A percentile compares a stretch with the other conserved stretches of the same genome.
Evolutionary conservation across 129 eudicot genomes (phyloP).

Genomic region (Centrapalus pauciflorus): DNA sequence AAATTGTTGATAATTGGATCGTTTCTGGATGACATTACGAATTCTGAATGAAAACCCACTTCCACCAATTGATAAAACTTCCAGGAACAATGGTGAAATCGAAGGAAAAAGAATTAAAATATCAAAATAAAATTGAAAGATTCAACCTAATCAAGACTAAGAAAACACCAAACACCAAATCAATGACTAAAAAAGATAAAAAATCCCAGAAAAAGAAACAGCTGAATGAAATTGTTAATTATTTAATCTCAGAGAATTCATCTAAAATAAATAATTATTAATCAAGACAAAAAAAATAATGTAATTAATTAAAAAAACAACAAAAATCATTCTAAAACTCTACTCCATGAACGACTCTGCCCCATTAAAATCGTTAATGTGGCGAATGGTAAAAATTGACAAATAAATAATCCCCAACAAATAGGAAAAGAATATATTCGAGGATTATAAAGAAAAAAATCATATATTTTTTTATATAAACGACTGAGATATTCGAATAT

Average conservation of each 20-base stretch:
- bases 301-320: conserved; percentile 1
- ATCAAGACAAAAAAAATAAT: neutral
- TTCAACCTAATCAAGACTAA: conserved; percentile 37
- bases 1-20: conserved; percentile 17
- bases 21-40: conserved; percentile 16
- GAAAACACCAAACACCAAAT: conserved; percentile 27
- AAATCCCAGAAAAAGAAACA: conserved; percentile 18
- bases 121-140: neutral
- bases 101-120: conserved; percentile 4
- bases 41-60: conserved; percentile 19
- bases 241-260: conserved; percentile 1
- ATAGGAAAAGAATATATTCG: conserved; percentile 20
- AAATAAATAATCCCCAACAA: neutral
- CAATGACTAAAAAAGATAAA: conserved; percentile 26
- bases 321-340: conserved; percentile 8
- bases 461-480: neutral
- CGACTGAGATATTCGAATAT: conserved; percentile 18
- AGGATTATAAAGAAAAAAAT: conserved; percentile 1
- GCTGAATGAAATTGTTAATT: neutral
- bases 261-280: conserved; percentile 8
- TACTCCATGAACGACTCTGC: conserved; percentile 7
- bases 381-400: neutral
- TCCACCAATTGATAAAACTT: conserved; percentile 12
- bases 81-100: conserved; percentile 7
- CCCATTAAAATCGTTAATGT: conserved; percentile 22